These are phyloP conservation scores for Capsicum rhomboideum DNA, from an alignment of 257 asterid genomes.

Conservation along the genomic window DNA sequence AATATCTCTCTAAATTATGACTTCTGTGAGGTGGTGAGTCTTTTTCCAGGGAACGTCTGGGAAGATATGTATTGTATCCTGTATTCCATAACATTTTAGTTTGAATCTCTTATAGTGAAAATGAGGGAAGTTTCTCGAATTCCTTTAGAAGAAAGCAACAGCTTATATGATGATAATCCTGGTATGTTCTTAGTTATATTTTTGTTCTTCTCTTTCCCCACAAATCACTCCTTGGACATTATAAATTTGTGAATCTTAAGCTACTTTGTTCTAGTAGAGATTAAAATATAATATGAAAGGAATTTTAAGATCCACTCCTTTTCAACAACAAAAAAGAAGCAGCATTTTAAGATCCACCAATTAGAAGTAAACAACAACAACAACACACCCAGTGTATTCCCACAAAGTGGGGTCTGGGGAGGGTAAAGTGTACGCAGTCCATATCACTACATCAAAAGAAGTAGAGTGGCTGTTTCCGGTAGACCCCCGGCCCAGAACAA, in stretches of 20 bases:
- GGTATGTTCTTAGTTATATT: conserved; percentile 26
- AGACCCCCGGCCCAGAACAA: no score
- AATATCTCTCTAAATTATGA: not conserved
- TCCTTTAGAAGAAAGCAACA: conserved; percentile 41
- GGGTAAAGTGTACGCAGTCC: no score
- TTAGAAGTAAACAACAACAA: not conserved
- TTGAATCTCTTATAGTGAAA: conserved; percentile 36
- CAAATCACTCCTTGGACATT: not conserved
- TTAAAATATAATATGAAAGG: not conserved
- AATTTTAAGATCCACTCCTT: not conserved
- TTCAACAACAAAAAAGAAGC: not conserved
- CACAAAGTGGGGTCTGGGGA: no score
- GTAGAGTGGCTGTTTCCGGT: no score
- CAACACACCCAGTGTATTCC: no score
- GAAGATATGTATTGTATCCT: not conserved
- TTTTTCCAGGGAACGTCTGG: not conserved
- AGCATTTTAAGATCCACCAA: not conserved
- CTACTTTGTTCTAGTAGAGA: not conserved
- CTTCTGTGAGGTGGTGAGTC: not conserved
- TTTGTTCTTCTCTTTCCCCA: not conserved
- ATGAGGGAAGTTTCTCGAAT: conserved; percentile 30
- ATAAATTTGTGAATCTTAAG: not conserved
- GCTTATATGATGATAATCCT: conserved; percentile 41
- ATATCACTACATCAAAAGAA: no score
- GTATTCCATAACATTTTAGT: not conserved